A percentile compares a stretch with the other conserved stretches of the same genome.
Conservation (phyloP, 2,329 filamentous ascomycete genomes). For the Septoria linicola region DNA sequence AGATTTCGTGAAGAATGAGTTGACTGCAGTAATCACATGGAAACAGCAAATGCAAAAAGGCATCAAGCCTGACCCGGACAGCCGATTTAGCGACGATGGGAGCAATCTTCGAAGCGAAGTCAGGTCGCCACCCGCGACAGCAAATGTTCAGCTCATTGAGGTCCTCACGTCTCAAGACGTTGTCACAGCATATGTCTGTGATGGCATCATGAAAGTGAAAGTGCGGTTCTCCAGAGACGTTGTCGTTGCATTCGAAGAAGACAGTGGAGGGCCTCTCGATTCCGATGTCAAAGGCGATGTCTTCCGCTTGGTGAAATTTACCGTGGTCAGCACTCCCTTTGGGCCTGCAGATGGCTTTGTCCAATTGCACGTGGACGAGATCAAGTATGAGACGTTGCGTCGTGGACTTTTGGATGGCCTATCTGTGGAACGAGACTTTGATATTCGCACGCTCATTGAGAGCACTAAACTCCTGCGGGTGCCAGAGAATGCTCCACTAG, state of each 20-base stretch:
- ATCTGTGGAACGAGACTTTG: slow-evolving; percentile 24
- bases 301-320: slow-evolving; percentile 26
- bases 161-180: slow-evolving; percentile 22
- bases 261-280: slow-evolving; percentile 25
- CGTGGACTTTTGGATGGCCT: slow-evolving; percentile 26
- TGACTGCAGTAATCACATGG: slow-evolving; percentile 33
- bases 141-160: slow-evolving; percentile 24
- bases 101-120: slow-evolving; percentile 35
- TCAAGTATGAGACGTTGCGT: slow-evolving; percentile 32
- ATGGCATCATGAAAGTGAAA: slow-evolving; percentile 30
- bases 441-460: slow-evolving; percentile 24
- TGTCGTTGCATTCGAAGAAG: slow-evolving; percentile 27
- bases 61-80: slow-evolving; percentile 31
- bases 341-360: slow-evolving; percentile 30
- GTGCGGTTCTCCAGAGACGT: slow-evolving; percentile 30
- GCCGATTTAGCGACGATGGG: slow-evolving; percentile 33
- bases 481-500: slow-evolving; percentile 2
- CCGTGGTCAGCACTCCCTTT: slow-evolving; percentile 32
- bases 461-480: slow-evolving; percentile 26
- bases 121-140: slow-evolving; percentile 5
- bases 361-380: slow-evolving; percentile 30
- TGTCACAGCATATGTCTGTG: slow-evolving; percentile 27
- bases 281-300: slow-evolving; percentile 31
- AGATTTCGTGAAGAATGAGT: slow-evolving; percentile 28
- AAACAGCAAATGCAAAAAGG: slow-evolving; percentile 16